phyloP scores from a whole-genome alignment of 1,139 yeast species.

The Nakaseomyces nivariensis region DNA sequence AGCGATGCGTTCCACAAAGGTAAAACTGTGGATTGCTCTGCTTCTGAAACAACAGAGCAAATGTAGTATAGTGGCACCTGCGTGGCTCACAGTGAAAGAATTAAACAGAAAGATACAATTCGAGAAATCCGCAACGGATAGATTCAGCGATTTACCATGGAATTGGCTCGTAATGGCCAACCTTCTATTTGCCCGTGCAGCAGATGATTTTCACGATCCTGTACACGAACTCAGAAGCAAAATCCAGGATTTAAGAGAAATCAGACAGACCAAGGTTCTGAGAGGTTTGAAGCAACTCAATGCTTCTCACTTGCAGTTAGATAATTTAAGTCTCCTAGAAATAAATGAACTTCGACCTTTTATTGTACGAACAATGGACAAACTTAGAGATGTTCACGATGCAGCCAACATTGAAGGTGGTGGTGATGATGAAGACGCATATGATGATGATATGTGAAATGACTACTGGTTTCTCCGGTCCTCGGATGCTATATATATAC shows the following conservation, averaged over 20 bases:
- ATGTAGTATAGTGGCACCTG: slow-evolving; percentile 79
- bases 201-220: slow-evolving; percentile 62
- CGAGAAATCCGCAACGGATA: slow-evolving; percentile 47
- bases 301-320: slow-evolving; percentile 74
- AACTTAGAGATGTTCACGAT: slow-evolving; percentile 46
- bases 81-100: slow-evolving; percentile 62
- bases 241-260: slow-evolving; percentile 76
- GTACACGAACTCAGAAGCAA: slow-evolving; percentile 50
- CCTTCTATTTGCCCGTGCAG: slow-evolving; percentile 49
- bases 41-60: slow-evolving; percentile 74
- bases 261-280: slow-evolving; percentile 70
- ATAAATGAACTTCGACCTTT: slow-evolving; percentile 84
- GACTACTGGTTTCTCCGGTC: no score
- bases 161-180: slow-evolving; percentile 81
- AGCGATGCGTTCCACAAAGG: slow-evolving; percentile 60
- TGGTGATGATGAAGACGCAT: slow-evolving; percentile 24
- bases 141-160: slow-evolving; percentile 70
- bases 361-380: slow-evolving; percentile 69
- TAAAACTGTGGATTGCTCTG: slow-evolving; percentile 86
- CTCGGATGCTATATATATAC: no score
- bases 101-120: slow-evolving; percentile 55
- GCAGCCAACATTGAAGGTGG: slow-evolving; percentile 23
- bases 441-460: slow-evolving; percentile 7
- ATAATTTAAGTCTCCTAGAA: slow-evolving; percentile 74
- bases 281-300: slow-evolving; percentile 71